phyloP scores from a whole-genome alignment of 805 yeast genomes.

The Lipomyces japonicus region DNA sequence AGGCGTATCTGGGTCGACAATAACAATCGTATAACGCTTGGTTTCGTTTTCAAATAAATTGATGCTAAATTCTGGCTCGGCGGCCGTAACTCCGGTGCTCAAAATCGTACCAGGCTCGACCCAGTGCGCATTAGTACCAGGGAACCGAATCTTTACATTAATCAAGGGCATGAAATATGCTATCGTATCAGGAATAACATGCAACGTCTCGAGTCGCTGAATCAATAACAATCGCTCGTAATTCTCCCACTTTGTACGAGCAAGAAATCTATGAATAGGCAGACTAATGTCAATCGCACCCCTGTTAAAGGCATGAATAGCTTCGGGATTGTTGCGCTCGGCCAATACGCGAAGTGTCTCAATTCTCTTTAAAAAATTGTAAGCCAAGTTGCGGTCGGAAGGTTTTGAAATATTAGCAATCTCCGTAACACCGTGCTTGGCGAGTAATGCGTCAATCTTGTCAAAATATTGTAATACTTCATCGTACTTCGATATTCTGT shows the following conservation, averaged over 20 bases:
- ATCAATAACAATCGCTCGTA: conserved; percentile 71
- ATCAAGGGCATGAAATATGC: conserved; percentile 82
- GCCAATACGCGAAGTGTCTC: conserved; percentile 50
- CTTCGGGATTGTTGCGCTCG: conserved; percentile 80
- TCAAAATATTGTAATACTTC: conserved; percentile 3
- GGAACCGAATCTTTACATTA: conserved; percentile 70
- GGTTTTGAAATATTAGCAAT: conserved; percentile 4
- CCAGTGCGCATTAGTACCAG: conserved; percentile 58
- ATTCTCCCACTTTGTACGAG: conserved; percentile 67
- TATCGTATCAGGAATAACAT: conserved; percentile 88
- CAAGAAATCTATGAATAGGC: conserved; percentile 74
- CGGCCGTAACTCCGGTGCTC: conserved; percentile 67
- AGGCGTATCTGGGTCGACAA: conserved; percentile 92
- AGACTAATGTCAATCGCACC: conserved; percentile 58
- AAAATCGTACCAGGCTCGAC: conserved; percentile 73
- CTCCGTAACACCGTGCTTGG: neutral
- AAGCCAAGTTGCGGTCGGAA: conserved; percentile 9
- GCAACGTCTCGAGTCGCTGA: conserved; percentile 86
- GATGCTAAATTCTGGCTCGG: conserved; percentile 73
- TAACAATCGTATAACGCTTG: conserved; percentile 66
- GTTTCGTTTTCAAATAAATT: conserved; percentile 61
- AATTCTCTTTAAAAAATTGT: neutral
- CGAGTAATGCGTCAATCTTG: conserved; percentile 13
- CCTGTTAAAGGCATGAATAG: conserved; percentile 57
- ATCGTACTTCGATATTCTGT: conserved; percentile 28